Evolutionary conservation across 345 rosid genomes (phyloP).

Genomic region (Salix udensis): DNA sequence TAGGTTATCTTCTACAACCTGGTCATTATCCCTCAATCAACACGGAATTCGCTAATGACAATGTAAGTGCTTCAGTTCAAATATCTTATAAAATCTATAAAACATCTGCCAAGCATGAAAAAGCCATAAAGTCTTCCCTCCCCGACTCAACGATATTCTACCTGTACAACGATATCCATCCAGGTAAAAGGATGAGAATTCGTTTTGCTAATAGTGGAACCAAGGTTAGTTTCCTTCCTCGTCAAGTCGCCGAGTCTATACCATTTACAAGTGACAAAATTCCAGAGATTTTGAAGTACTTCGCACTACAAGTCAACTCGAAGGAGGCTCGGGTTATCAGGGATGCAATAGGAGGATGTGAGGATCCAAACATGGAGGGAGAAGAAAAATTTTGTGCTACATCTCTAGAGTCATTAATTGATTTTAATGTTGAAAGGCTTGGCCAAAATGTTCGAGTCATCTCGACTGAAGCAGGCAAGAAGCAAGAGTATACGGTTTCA

Average conservation of each 20-base stretch:
- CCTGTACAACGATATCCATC: background rate
- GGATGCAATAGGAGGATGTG: background rate
- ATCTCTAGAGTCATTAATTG: background rate
- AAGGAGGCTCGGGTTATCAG: background rate
- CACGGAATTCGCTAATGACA: background rate
- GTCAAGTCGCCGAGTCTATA: background rate
- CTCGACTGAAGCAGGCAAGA: background rate
- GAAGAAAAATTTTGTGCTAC: background rate
- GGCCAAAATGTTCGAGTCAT: background rate
- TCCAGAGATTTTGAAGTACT: too few relatives aligned
- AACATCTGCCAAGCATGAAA: too few relatives aligned
- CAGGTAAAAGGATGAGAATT: background rate
- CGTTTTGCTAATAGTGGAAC: background rate
- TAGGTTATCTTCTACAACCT: background rate
- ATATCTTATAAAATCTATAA: too few relatives aligned
- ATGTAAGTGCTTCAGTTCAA: too few relatives aligned
- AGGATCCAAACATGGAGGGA: background rate
- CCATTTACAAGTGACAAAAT: too few relatives aligned
- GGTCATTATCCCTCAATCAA: background rate
- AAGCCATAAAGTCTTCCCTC: too few relatives aligned
- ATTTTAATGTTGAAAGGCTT: background rate
- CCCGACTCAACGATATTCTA: too few relatives aligned
- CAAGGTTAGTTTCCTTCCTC: background rate
- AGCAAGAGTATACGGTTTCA: background rate
- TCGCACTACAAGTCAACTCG: background rate